Conservation (phyloP, 2,329 filamentous ascomycete genomes). For the Gnomoniopsis sp. region DNA sequence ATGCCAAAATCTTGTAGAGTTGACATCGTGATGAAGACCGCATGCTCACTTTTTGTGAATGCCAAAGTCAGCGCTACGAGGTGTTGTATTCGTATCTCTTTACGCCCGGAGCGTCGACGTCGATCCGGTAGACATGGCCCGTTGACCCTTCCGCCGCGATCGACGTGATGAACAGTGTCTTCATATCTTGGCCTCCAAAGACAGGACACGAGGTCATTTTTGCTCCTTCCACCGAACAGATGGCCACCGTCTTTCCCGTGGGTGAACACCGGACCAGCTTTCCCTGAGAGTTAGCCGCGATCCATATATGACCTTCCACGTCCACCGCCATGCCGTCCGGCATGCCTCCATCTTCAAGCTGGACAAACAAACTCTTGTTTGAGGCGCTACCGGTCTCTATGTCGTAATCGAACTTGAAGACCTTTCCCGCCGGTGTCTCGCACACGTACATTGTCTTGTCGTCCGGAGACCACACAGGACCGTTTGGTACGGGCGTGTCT, state of each 20-base stretch:
- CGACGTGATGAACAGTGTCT: constrained; percentile 18
- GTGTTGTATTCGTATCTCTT: constrained; percentile 1
- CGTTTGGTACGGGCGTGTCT: constrained; percentile 22
- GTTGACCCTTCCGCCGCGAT: constrained; percentile 17
- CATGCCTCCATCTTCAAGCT: constrained; percentile 10
- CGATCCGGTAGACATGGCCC: constrained; percentile 15
- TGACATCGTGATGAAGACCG: too few species aligned
- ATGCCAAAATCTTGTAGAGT: neutral
- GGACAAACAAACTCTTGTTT: constrained; percentile 10
- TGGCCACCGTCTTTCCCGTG: constrained; percentile 3
- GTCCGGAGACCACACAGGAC: constrained; percentile 24
- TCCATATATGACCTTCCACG: constrained; percentile 12
- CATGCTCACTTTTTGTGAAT: too few species aligned
- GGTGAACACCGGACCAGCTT: constrained; percentile 18
- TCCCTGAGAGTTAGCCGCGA: constrained; percentile 17
- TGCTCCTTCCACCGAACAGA: constrained; percentile 13
- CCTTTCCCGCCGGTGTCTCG: constrained; percentile 12
- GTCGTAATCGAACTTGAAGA: constrained; percentile 13
- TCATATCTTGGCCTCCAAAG: constrained; percentile 16
- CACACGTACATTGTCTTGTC: constrained; percentile 14
- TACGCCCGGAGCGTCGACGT: constrained; percentile 13
- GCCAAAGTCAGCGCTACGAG: neutral
- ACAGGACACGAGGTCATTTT: constrained; percentile 20
- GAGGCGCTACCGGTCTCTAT: neutral
- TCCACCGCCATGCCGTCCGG: constrained; percentile 16